A percentile compares a stretch with the other conserved stretches of the same genome.
These are phyloP conservation scores for Drosera spatulata DNA, from an alignment of 179 eudicot species.

Conservation along the genomic window DNA sequence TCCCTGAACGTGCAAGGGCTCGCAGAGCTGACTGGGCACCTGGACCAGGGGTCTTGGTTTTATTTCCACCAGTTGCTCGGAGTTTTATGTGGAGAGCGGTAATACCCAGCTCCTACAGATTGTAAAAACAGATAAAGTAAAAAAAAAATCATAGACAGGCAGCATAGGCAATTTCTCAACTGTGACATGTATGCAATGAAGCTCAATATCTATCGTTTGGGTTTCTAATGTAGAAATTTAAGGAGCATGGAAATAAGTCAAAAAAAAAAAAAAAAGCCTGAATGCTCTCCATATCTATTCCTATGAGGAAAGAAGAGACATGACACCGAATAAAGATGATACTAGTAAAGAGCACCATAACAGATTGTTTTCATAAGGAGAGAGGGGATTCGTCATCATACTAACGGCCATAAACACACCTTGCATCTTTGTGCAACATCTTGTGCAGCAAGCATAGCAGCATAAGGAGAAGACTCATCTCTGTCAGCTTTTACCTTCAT, in stretches of 20 bases:
- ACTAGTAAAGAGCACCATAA: background rate
- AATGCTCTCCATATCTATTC: too few species aligned
- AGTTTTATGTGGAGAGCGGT: constrained; percentile 81
- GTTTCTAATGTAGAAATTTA: too few species aligned
- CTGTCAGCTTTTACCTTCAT: constrained; percentile 94
- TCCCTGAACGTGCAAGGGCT: constrained; percentile 94
- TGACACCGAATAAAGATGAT: background rate
- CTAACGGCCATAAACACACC: constrained; percentile 10
- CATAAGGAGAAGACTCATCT: constrained; percentile 89
- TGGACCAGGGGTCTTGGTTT: constrained; percentile 89
- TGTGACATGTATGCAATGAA: background rate
- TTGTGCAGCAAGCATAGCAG: constrained; percentile 95
- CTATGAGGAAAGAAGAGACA: too few species aligned
- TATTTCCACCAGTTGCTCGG: constrained; percentile 87
- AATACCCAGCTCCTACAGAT: constrained; percentile 36
- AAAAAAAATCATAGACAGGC: background rate
- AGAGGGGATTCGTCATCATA: background rate
- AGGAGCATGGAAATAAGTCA: too few species aligned
- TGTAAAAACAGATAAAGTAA: background rate
- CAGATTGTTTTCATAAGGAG: background rate
- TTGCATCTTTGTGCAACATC: constrained; percentile 63
- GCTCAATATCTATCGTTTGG: too few species aligned
- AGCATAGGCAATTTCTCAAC: background rate
- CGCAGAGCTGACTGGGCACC: constrained; percentile 90
- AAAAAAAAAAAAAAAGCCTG: too few species aligned